phyloP scores from a whole-genome alignment of 495 filamentous ascomycete genomes.

The Penicillium egyptiacum region DNA sequence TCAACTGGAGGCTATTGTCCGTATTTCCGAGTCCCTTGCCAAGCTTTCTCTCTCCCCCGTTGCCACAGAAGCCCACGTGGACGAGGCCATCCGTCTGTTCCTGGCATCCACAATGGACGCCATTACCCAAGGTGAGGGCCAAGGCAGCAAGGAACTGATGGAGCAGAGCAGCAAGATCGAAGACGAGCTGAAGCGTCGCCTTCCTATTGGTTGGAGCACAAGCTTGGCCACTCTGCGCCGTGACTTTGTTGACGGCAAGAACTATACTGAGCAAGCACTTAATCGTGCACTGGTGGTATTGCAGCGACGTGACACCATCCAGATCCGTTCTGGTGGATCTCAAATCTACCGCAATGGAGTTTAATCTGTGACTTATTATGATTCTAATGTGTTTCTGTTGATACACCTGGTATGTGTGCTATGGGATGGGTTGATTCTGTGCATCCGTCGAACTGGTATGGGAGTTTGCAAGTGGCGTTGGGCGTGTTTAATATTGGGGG shows the following conservation, averaged over 20 bases:
- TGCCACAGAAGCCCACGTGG: constrained; percentile 87
- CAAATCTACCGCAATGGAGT: constrained; percentile 82
- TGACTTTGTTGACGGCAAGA: constrained; percentile 86
- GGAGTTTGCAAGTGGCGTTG: constrained; percentile 25
- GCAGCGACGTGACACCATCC: constrained; percentile 84
- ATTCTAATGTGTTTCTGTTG: constrained; percentile 27
- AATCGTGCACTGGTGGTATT: constrained; percentile 82
- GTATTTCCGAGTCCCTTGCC: constrained; percentile 93
- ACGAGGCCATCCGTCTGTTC: constrained; percentile 98
- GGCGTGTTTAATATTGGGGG: constrained; percentile 23
- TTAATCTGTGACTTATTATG: constrained; percentile 33
- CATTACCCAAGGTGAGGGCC: constrained; percentile 80
- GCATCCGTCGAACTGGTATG: constrained; percentile 21
- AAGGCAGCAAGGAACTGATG: constrained; percentile 82
- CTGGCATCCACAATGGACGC: constrained; percentile 97
- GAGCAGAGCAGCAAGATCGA: constrained; percentile 87
- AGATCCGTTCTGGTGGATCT: constrained; percentile 83
- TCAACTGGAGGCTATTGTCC: constrained; percentile 94
- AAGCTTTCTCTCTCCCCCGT: constrained; percentile 84
- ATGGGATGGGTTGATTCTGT: constrained; percentile 25
- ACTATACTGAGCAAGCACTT: constrained; percentile 82
- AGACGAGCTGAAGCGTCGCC: constrained; percentile 80
- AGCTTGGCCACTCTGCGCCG: constrained; percentile 80
- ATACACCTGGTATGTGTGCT: constrained; percentile 26
- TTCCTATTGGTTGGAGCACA: constrained; percentile 95